Percentiles rank a stretch among this genome's conserved stretches.
phyloP scores from a whole-genome alignment of 805 yeast genomes.

The Candida lessepsii region DNA sequence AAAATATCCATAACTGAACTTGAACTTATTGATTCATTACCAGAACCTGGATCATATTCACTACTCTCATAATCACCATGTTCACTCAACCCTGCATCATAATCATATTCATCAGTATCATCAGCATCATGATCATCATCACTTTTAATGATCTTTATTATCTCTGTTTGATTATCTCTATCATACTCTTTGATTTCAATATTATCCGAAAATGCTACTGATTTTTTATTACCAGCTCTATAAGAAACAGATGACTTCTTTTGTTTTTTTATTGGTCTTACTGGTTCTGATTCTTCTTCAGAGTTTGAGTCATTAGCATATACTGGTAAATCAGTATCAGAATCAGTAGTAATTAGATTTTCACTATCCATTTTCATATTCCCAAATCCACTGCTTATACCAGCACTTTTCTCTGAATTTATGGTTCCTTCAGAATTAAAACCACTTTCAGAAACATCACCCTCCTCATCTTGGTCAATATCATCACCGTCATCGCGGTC shows the following conservation, averaged over 20 bases:
- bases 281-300: constrained; percentile 16
- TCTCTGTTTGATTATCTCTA: constrained; percentile 32
- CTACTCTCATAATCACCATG: constrained; percentile 20
- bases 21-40: neutral
- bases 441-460: too few relatives aligned
- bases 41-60: constrained; percentile 19
- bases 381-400: neutral
- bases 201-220: constrained; percentile 43
- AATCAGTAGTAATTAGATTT: constrained; percentile 9
- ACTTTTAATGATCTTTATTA: constrained; percentile 22
- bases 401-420: too few relatives aligned
- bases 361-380: neutral
- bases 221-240: constrained; percentile 21
- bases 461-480: too few relatives aligned
- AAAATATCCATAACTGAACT: constrained; percentile 30
- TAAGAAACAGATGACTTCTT: constrained; percentile 21
- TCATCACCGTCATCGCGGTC: constrained; percentile 12
- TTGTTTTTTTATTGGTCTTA: constrained; percentile 10
- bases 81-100: constrained; percentile 14
- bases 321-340: constrained; percentile 22
- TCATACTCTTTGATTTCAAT: constrained; percentile 42
- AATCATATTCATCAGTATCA: constrained; percentile 17
- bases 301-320: constrained; percentile 19
- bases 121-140: constrained; percentile 19
- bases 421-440: too few relatives aligned